phyloP scores from a whole-genome alignment of 2,329 filamentous ascomycete genomes.

The Fusarium hainanense region DNA sequence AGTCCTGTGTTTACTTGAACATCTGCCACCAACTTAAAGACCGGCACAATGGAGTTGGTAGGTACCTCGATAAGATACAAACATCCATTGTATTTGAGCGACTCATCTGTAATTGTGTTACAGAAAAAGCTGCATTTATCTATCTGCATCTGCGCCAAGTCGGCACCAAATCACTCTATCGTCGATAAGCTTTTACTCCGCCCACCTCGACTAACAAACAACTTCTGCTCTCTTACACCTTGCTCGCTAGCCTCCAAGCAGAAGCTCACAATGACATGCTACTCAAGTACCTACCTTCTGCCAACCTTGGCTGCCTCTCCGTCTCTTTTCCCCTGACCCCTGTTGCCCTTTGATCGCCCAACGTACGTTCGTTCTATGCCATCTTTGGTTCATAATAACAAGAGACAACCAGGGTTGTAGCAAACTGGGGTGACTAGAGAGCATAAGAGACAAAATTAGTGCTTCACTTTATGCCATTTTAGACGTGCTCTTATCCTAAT shows the following conservation, averaged over 20 bases:
- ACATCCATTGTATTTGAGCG: not conserved
- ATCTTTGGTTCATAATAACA: not conserved
- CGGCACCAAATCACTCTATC: constrained; percentile 42
- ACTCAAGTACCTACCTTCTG: not conserved
- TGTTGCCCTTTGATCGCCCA: not conserved
- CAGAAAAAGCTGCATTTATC: not conserved
- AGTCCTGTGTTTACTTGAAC: not conserved
- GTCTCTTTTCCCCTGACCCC: not conserved
- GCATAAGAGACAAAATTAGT: not conserved
- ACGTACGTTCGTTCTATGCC: not conserved
- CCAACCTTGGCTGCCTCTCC: not conserved
- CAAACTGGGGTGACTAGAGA: not conserved
- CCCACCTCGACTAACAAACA: constrained; percentile 31
- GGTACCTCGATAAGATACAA: too few species aligned
- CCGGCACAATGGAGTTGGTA: not conserved
- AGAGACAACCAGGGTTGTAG: not conserved
- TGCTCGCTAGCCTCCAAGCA: constrained; percentile 18
- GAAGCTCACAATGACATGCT: constrained; percentile 25
- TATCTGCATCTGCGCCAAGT: constrained; percentile 37
- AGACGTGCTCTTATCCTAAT: not conserved
- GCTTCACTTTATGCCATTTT: not conserved
- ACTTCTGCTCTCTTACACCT: not conserved
- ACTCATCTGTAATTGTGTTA: not conserved
- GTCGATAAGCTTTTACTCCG: constrained; percentile 44
- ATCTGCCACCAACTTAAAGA: not conserved